A percentile compares a stretch with the other conserved stretches of the same genome.
phyloP scores from a whole-genome alignment of 306 rosid species.

The Cicer judaicum region DNA sequence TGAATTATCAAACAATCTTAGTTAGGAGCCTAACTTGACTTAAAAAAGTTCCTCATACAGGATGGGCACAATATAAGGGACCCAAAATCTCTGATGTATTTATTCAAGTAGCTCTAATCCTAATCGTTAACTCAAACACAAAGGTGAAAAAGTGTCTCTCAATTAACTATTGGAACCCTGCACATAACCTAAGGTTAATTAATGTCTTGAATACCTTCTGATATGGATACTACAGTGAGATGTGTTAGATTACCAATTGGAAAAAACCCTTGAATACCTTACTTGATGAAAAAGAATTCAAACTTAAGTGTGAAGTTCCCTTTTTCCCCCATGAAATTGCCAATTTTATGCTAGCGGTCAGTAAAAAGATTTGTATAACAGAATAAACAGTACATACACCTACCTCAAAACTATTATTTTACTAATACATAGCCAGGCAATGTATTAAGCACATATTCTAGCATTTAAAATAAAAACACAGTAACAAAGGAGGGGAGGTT shows the following conservation, averaged over 20 bases:
- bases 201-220: neutral
- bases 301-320: neutral
- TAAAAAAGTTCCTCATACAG: neutral
- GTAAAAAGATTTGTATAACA: slow-evolving; percentile 26
- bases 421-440: slow-evolving; percentile 6
- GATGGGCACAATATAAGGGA: slow-evolving; percentile 2
- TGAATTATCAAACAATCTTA: slow-evolving; percentile 13
- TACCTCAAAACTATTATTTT: slow-evolving; percentile 34
- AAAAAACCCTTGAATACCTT: neutral
- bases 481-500: neutral
- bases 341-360: neutral
- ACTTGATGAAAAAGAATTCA: neutral
- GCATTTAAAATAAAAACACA: neutral
- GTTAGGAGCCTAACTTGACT: neutral
- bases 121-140: slow-evolving; percentile 12
- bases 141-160: slow-evolving; percentile 3
- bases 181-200: neutral
- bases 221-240: neutral
- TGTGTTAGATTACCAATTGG: neutral
- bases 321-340: neutral
- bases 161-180: slow-evolving; percentile 3
- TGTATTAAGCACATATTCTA: neutral
- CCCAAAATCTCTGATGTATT: slow-evolving; percentile 20
- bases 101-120: slow-evolving; percentile 15
- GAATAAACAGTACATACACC: slow-evolving; percentile 4